Base-by-base conservation (phyloP, 148 eudicot genomes). In the Spergularia marina region DNA sequence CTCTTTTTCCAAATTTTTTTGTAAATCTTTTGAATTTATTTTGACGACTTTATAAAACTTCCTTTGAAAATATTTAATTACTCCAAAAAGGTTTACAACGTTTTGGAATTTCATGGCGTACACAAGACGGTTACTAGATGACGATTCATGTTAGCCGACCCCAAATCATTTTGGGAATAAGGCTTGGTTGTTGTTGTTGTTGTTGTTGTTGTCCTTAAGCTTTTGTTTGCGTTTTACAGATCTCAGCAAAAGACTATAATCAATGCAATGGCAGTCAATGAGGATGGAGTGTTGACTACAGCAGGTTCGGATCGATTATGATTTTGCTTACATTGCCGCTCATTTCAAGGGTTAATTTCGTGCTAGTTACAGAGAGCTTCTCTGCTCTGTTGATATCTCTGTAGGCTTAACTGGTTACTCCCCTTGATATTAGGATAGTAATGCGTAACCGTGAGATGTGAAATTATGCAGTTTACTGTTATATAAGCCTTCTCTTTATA, bases 161-260 rank as follows among this genome's bases (percentile, higher is more conserved):
- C n/a, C n/a, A n/a, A n/a, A n/a, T n/a, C n/a, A n/a, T n/a, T n/a
- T n/a, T n/a, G n/a, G n/a, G n/a, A n/a, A n/a, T n/a, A n/a, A n/a
- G n/a, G n/a, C n/a, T n/a, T n/a, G n/a, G n/a, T n/a, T n/a, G n/a
- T n/a, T n/a, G n/a, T n/a, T n/a, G n/a, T n/a, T n/a, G n/a, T n/a
- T n/a, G n/a, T n/a, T n/a, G n/a, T n/a, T n/a, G n/a, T 30, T 30
- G 36, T 30, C 36, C 36, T 16, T 53, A n/a, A 25, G 47, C 21
- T 70, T 44, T 30, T 70, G 21, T 68, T 58, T 58, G 30, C 36
- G 58, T 4, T 58, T 36, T 73, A 81, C 89, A 94, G 98, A 56
- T 84, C 97, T 70, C 98, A 94, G 80, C 98, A 94, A 85, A 94
- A 92, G 80, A 90, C 98, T 60, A 94, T 94, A 44, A 87, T 94